Percentiles rank a stretch among this genome's conserved stretches.
These are phyloP conservation scores for Magnolia officinalis DNA, from an alignment of 164 flowering plant genomes.

Conservation along the genomic window DNA sequence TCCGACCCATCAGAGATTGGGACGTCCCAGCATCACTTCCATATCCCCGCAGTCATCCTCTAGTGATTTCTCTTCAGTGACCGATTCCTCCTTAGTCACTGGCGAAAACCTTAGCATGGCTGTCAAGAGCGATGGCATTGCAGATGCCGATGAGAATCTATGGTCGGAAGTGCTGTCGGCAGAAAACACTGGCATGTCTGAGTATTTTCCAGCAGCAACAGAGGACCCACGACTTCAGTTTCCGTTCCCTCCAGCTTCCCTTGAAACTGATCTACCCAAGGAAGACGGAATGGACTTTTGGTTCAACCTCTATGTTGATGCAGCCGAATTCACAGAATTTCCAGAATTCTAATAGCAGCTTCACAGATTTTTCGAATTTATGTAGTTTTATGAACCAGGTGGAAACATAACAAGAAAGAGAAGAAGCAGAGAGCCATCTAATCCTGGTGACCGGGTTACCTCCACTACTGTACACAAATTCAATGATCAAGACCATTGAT, in stretches of 20 bases:
- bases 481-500: too few species aligned
- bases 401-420: too few species aligned
- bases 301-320: not conserved
- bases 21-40: not conserved
- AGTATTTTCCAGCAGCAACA: not conserved
- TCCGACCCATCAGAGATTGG: not conserved
- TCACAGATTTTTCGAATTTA: not conserved
- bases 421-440: too few species aligned
- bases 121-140: not conserved
- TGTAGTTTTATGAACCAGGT: too few species aligned
- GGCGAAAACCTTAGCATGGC: not conserved
- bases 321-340: not conserved
- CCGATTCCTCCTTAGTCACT: not conserved
- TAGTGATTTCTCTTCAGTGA: not conserved
- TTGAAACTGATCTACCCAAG: not conserved
- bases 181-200: not conserved
- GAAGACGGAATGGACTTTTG: constrained; percentile 6
- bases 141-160: not conserved
- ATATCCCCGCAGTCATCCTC: not conserved
- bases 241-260: not conserved
- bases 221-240: not conserved
- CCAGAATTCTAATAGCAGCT: not conserved
- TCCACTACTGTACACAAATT: too few species aligned
- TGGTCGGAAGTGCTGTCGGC: constrained; percentile 3
- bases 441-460: too few species aligned